Evolutionary conservation across 2,329 filamentous ascomycete species (phyloP).

Genomic region (Penicillium hesseltinei): DNA sequence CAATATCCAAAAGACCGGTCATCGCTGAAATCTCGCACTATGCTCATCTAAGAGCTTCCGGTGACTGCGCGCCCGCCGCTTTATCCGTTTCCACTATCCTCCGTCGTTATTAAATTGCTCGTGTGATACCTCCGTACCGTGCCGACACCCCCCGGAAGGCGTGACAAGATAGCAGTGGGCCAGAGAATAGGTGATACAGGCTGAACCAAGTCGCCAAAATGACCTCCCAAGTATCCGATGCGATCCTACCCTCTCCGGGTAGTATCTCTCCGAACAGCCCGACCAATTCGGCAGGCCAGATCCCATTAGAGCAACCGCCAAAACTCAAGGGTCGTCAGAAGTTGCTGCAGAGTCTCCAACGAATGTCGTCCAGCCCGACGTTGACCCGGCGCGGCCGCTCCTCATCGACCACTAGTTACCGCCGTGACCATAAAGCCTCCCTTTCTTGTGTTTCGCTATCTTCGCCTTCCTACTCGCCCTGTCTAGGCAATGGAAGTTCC

Average conservation of each 20-base stretch:
- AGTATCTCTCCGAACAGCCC: conserved; percentile 36
- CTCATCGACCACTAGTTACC: conserved; percentile 63
- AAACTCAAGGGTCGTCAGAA: conserved; percentile 69
- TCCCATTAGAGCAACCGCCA: conserved; percentile 43
- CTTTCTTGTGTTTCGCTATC: conserved; percentile 64
- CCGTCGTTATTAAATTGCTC: not conserved
- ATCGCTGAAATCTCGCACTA: conserved; percentile 1
- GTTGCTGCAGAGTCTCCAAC: conserved; percentile 70
- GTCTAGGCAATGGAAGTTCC: conserved; percentile 55
- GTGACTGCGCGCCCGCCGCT: conserved; percentile 6
- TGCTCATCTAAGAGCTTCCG: conserved; percentile 5
- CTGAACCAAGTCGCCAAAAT: conserved; percentile 21
- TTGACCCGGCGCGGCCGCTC: conserved; percentile 63
- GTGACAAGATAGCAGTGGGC: not conserved
- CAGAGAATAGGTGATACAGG: not conserved
- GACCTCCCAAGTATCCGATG: conserved; percentile 31
- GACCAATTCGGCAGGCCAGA: conserved; percentile 34
- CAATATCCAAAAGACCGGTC: not conserved
- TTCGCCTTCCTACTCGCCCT: conserved; percentile 52
- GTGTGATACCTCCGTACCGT: not conserved
- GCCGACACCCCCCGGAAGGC: not conserved
- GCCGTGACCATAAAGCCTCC: conserved; percentile 60
- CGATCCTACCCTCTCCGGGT: conserved; percentile 33
- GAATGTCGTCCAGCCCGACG: conserved; percentile 77
- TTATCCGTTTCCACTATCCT: not conserved